A percentile compares a stretch with the other conserved stretches of the same genome.
Conservation (phyloP, 257 asterid species). For the Paulownia fortunei region DNA sequence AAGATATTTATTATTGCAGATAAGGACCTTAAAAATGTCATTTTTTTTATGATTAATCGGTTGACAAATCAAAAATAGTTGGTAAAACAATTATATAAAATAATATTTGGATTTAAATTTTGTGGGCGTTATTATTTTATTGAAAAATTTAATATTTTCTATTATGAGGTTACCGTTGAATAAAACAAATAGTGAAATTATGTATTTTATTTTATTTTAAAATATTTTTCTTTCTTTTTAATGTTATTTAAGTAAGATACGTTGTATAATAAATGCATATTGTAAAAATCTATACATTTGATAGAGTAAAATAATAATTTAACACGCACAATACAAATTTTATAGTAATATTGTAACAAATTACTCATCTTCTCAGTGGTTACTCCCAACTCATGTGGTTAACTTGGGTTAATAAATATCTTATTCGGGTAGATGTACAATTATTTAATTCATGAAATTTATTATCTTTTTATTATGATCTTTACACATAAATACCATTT, state of each 20-base stretch:
- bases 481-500: too few relatives aligned
- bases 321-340: too few relatives aligned
- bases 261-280: too few relatives aligned
- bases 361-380: too few relatives aligned
- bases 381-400: background rate
- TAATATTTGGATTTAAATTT: background rate
- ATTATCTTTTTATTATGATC: background rate
- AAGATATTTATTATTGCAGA: constrained; percentile 31
- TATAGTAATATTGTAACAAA: too few relatives aligned
- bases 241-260: background rate
- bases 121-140: background rate
- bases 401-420: background rate
- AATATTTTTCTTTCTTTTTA: background rate
- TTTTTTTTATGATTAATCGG: background rate
- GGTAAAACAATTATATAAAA: background rate
- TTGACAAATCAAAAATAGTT: constrained; percentile 12
- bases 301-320: background rate
- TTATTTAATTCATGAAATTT: background rate
- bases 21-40: constrained; percentile 26
- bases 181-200: background rate
- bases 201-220: background rate
- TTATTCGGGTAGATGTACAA: background rate
- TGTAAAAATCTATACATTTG: too few relatives aligned
- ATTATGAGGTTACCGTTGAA: background rate
- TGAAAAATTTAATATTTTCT: background rate